phyloP scores from a whole-genome alignment of 306 rosid species.

The Quercus glauca region DNA sequence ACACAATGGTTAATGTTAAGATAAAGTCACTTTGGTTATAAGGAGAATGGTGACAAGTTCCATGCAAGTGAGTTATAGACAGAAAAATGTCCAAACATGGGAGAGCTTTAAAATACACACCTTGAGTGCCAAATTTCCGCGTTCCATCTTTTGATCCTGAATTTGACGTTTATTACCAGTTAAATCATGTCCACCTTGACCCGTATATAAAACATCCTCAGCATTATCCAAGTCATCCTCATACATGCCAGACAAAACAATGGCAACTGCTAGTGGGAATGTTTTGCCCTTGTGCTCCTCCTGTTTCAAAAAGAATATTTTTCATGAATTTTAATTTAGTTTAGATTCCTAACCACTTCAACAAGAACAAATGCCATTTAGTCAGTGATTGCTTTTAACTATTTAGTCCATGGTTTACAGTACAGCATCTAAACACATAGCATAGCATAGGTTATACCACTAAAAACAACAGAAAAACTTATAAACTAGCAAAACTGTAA shows the following conservation, averaged over 20 bases:
- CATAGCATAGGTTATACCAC: background rate
- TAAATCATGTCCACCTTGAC: constrained; percentile 97
- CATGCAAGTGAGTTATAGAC: background rate
- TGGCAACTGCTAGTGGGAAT: constrained; percentile 80
- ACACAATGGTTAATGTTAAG: background rate
- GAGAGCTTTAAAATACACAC: constrained; percentile 34
- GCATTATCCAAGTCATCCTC: constrained; percentile 97
- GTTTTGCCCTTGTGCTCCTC: constrained; percentile 49
- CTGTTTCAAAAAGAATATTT: constrained; percentile 13
- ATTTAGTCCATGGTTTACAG: background rate
- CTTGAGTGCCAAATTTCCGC: constrained; percentile 95
- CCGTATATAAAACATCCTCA: constrained; percentile 87
- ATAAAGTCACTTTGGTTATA: background rate
- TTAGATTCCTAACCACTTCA: background rate
- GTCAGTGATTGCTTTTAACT: background rate
- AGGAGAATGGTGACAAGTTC: background rate
- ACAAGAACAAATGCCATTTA: background rate
- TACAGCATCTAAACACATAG: background rate
- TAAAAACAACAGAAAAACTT: background rate
- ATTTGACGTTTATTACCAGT: constrained; percentile 83
- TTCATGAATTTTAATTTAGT: background rate
- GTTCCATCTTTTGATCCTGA: constrained; percentile 65
- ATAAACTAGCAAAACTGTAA: background rate
- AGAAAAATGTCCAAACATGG: background rate
- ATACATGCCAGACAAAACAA: constrained; percentile 93